Percentiles rank a stretch among this genome's conserved stretches.
Evolutionary conservation across 805 yeast genomes (phyloP).

Genomic region (Vanderwaltozyma yarrowii): DNA sequence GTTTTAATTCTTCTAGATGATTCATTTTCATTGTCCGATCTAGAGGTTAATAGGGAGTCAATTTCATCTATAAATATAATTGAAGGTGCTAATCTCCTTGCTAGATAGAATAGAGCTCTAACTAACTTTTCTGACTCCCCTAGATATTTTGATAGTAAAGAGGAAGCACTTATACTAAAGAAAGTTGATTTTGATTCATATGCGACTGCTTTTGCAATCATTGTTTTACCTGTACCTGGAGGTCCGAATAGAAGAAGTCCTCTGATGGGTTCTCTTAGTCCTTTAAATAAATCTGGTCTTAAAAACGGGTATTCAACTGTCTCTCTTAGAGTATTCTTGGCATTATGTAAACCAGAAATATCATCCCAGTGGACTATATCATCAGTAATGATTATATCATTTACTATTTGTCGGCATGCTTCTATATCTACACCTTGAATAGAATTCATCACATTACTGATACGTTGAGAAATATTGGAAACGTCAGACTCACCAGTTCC

Average conservation of each 20-base stretch:
- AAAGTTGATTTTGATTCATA: constrained; percentile 92
- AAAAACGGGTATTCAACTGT: constrained; percentile 94
- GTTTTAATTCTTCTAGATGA: constrained; percentile 86
- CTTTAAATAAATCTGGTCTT: constrained; percentile 86
- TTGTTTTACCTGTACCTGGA: constrained; percentile 97
- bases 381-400: constrained; percentile 83
- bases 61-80: constrained; percentile 95
- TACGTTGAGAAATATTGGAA: neutral
- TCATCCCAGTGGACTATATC: constrained; percentile 96
- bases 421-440: constrained; percentile 60
- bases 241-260: constrained; percentile 97
- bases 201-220: constrained; percentile 96
- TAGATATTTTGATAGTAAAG: constrained; percentile 63
- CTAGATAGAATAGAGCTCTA: constrained; percentile 75
- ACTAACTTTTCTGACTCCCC: constrained; percentile 95
- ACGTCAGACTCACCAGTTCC: neutral
- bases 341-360: constrained; percentile 83
- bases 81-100: constrained; percentile 81
- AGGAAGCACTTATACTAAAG: constrained; percentile 84
- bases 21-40: constrained; percentile 77
- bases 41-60: constrained; percentile 74
- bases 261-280: constrained; percentile 88
- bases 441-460: constrained; percentile 11
- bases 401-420: constrained; percentile 77
- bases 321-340: constrained; percentile 82